These are phyloP conservation scores for Ophiostoma novo-ulmi DNA, from an alignment of 2,329 filamentous ascomycete genomes.

Conservation along the genomic window DNA sequence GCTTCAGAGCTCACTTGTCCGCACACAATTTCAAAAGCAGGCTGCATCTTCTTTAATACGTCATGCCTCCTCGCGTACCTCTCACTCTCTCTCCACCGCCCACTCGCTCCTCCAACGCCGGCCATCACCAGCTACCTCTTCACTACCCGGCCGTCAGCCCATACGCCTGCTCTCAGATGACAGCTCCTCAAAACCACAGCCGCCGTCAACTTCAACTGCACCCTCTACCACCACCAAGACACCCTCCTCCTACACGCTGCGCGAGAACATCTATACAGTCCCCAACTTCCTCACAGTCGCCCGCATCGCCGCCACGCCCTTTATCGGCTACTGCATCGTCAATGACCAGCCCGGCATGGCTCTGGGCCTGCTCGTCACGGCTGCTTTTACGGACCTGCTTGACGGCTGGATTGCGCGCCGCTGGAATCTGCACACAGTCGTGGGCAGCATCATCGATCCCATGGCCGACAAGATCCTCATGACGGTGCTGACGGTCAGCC, in stretches of 20 bases:
- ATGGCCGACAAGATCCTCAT: constrained; percentile 97
- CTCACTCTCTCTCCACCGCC: not conserved
- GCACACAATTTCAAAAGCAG: not conserved
- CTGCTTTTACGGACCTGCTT: constrained; percentile 82
- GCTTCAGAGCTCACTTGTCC: not conserved
- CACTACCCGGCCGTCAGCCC: not conserved
- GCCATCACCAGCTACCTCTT: not conserved
- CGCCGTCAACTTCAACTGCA: not conserved
- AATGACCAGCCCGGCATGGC: constrained; percentile 75
- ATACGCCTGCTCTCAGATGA: constrained; percentile 13
- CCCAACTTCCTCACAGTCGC: constrained; percentile 90
- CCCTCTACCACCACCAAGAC: not conserved
- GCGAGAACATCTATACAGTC: constrained; percentile 95
- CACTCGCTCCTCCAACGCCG: not conserved
- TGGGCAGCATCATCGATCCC: constrained; percentile 89
- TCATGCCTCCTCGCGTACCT: not conserved
- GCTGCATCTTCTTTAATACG: not conserved
- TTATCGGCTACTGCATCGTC: constrained; percentile 83
- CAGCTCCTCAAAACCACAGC: constrained; percentile 1
- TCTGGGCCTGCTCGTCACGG: constrained; percentile 82
- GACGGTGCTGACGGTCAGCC: constrained; percentile 81
- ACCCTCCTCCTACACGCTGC: constrained; percentile 32
- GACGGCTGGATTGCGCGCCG: constrained; percentile 90
- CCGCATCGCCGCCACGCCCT: constrained; percentile 73
- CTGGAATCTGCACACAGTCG: constrained; percentile 86